phyloP scores from a whole-genome alignment of 495 filamentous ascomycete genomes.

The Daldinia concentrica region DNA sequence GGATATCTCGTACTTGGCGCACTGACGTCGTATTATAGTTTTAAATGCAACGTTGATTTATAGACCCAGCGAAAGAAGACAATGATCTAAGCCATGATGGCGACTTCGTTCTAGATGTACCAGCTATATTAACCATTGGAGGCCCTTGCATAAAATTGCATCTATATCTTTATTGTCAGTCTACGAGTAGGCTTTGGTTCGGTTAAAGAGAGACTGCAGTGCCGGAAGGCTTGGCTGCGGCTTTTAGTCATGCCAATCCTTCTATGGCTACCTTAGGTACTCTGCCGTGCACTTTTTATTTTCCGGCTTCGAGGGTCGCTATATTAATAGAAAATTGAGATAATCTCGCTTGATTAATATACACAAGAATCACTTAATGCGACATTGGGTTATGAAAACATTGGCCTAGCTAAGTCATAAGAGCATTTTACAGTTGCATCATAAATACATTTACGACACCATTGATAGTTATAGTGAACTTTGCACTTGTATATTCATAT shows the following conservation, averaged over 20 bases:
- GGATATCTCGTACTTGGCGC: background rate
- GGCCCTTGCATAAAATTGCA: conserved; percentile 5
- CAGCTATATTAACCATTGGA: conserved; percentile 17
- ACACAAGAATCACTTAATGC: background rate
- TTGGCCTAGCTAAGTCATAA: background rate
- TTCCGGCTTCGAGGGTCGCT: conserved; percentile 8
- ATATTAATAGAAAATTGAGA: conserved; percentile 8
- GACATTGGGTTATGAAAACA: conserved; percentile 2
- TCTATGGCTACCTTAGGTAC: conserved; percentile 3
- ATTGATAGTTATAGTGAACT: background rate
- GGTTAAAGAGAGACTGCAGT: conserved; percentile 29
- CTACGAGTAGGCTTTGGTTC: conserved; percentile 1
- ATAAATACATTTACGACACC: background rate
- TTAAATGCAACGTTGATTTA: conserved; percentile 7
- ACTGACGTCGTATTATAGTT: background rate
- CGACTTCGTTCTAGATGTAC: conserved; percentile 11
- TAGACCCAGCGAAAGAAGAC: background rate
- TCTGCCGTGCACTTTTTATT: background rate
- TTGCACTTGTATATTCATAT: background rate
- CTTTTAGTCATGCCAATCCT: conserved; percentile 33
- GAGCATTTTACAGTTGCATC: background rate
- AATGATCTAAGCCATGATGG: background rate
- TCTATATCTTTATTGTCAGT: background rate
- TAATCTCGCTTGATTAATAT: conserved; percentile 11
- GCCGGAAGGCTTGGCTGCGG: conserved; percentile 21